phyloP scores from a whole-genome alignment of 1,139 yeast genomes.

The Suhomyces kunorum region DNA sequence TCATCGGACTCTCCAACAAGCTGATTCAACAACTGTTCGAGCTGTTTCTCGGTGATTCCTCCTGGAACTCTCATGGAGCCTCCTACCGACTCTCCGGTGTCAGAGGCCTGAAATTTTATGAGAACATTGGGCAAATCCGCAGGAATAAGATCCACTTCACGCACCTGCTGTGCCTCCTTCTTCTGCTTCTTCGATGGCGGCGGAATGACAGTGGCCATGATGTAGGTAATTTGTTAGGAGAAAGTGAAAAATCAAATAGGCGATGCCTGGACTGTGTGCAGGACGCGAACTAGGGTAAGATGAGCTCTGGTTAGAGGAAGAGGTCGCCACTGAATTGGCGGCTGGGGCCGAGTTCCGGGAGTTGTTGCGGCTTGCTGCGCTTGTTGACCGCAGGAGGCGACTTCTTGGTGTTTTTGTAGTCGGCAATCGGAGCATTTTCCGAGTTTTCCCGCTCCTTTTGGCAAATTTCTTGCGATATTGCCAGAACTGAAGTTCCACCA shows the following conservation, averaged over 20 bases:
- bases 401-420: slow-evolving; percentile 16
- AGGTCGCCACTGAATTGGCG: slow-evolving; percentile 39
- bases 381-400: slow-evolving; percentile 35
- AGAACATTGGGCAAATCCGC: slow-evolving; percentile 82
- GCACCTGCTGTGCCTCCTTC: slow-evolving; percentile 77
- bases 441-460: background rate
- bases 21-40: slow-evolving; percentile 83
- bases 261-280: slow-evolving; percentile 9
- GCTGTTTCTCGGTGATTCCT: slow-evolving; percentile 77
- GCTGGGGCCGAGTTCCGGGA: slow-evolving; percentile 30
- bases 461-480: no score
- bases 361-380: slow-evolving; percentile 29
- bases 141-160: slow-evolving; percentile 75
- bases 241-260: slow-evolving; percentile 6
- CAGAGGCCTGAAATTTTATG: slow-evolving; percentile 88
- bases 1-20: slow-evolving; percentile 69
- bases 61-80: slow-evolving; percentile 93
- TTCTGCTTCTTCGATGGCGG: slow-evolving; percentile 92
- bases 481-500: no score
- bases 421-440: slow-evolving; percentile 2
- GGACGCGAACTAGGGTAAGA: slow-evolving; percentile 6
- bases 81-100: slow-evolving; percentile 87
- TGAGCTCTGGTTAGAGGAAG: slow-evolving; percentile 19
- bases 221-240: background rate
- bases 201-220: slow-evolving; percentile 91